Base-by-base conservation (phyloP, 2,329 filamentous ascomycete species). In the Sarocladium strictum region DNA sequence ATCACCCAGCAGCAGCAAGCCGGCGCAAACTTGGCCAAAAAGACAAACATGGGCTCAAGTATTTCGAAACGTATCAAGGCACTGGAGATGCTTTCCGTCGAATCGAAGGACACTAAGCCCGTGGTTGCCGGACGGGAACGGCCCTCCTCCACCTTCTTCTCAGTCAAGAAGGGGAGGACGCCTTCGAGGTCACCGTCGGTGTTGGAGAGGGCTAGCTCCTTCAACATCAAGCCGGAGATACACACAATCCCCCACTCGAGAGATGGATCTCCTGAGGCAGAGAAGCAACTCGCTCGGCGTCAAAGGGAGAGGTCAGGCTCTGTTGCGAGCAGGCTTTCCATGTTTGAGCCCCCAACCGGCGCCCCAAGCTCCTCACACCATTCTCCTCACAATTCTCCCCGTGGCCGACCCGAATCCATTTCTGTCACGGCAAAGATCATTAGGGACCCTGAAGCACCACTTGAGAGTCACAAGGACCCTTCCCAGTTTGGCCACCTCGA, bases 31-130 rank as follows among this genome's bases (percentile, higher is more conserved):
- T 65, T 86, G 51, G 73, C 78, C 47, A 95, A 92, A 67, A 79
- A 91, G 67, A 79, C 86, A 60, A 94, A 89, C 63, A 81, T 97
- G 23, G 92, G 90, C 7, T 91, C 89, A 9, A 91, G 90, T 61
- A 97, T 99, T 57, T 95, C 93, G 2, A 90, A 93, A 67, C 86
- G 94, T 40, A 97, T 97, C 68, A 95, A 96, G 69, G 91, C 92
- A 6, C 76, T 99, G 53, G 89, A 96, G 66, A 92, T 90, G 68
- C 79, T 94, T 60, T 79, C 85, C 56, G 71, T 77, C 10, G 58
- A 65, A 55, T 58, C 61, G 10, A 62, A 57, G 3, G 69, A 70
- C 2, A 35, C 23, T 19, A 51, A 47, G 43, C 47, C 47, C 33
- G 32, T 59, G 3, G 61, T 59, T 35, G 56, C 59, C 10, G 53